Conservation (phyloP, 2,329 filamentous ascomycete species). For the Pseudogymnoascus sp. region DNA sequence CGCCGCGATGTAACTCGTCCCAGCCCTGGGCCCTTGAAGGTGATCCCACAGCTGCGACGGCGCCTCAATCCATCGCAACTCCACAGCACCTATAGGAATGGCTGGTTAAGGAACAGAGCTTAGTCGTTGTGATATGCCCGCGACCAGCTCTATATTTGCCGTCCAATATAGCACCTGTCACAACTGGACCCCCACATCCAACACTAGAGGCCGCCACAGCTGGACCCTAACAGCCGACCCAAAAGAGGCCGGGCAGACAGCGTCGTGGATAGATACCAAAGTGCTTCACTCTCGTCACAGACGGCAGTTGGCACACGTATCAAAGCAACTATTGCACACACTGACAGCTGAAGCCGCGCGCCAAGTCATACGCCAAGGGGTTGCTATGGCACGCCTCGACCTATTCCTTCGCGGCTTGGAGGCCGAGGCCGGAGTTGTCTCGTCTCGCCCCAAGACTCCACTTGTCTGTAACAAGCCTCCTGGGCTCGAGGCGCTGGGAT, state of each 20-base stretch:
- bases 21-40: background rate
- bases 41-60: background rate
- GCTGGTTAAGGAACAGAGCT: background rate
- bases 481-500: conserved; percentile 4
- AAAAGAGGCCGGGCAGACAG: background rate
- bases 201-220: background rate
- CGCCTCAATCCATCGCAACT: background rate
- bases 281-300: conserved; percentile 3
- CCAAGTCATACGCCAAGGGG: background rate
- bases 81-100: background rate
- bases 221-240: background rate
- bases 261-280: conserved; percentile 5
- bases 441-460: background rate
- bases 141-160: background rate
- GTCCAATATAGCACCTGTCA: background rate
- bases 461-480: conserved; percentile 6
- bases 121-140: background rate
- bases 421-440: background rate
- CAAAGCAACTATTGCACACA: background rate
- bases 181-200: background rate
- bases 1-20: background rate
- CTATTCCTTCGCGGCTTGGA: background rate
- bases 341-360: background rate
- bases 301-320: background rate
- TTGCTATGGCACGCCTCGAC: background rate